phyloP scores from a whole-genome alignment of 2,329 filamentous ascomycete genomes.

The Cucurbitaria berberidis region DNA sequence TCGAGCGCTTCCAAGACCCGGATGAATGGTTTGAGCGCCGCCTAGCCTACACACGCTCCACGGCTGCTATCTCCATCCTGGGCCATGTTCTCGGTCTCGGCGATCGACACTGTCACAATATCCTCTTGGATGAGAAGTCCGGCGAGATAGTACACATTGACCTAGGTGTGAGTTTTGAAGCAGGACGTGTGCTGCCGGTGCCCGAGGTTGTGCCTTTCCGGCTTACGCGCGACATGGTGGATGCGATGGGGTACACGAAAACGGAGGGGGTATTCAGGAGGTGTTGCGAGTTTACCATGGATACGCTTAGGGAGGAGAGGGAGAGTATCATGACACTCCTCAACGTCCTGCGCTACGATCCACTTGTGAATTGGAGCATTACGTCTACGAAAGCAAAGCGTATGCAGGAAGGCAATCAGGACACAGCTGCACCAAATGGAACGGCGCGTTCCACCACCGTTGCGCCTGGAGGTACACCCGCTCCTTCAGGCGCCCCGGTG shows the following conservation, averaged over 20 bases:
- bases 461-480: constrained; percentile 38
- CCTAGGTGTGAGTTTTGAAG: constrained; percentile 95
- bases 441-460: constrained; percentile 40
- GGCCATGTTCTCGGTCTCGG: constrained; percentile 92
- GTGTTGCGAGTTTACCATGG: constrained; percentile 98
- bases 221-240: constrained; percentile 90
- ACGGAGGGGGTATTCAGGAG: constrained; percentile 95
- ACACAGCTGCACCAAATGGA: constrained; percentile 51
- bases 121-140: constrained; percentile 84
- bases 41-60: constrained; percentile 89
- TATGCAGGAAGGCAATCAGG: constrained; percentile 68
- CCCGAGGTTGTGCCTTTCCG: constrained; percentile 97
- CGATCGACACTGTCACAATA: constrained; percentile 96
- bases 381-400: constrained; percentile 70
- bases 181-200: constrained; percentile 90
- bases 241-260: constrained; percentile 94
- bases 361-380: constrained; percentile 93
- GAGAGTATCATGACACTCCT: constrained; percentile 99
- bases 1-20: constrained; percentile 90
- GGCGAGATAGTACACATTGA: constrained; percentile 98
- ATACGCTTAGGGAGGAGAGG: constrained; percentile 91
- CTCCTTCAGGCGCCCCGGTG: constrained; percentile 31
- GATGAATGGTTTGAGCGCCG: constrained; percentile 95
- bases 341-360: constrained; percentile 97
- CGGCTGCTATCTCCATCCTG: constrained; percentile 92